Conservation (phyloP, 805 yeast genomes). For the Wickerhamiella vanderwaltii region DNA sequence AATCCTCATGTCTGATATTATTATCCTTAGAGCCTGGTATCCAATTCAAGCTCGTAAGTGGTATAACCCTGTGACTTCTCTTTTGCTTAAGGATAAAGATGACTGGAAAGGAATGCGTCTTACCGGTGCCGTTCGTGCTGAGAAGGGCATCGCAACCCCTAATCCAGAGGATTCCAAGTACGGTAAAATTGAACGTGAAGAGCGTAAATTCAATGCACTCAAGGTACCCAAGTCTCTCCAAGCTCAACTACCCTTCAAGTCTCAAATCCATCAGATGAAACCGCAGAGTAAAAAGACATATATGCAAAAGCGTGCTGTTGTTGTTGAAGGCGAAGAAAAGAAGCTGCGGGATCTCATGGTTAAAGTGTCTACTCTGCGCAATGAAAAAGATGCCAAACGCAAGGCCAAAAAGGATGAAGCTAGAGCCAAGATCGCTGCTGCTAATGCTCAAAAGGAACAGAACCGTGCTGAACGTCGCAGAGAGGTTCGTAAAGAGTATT, state of each 20-base stretch:
- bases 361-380: constrained; percentile 72
- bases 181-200: constrained; percentile 67
- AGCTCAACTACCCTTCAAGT: constrained; percentile 74
- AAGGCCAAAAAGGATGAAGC: constrained; percentile 60
- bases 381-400: constrained; percentile 72
- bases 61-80: constrained; percentile 92
- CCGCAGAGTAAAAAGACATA: constrained; percentile 72
- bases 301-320: constrained; percentile 84
- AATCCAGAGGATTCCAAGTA: constrained; percentile 40
- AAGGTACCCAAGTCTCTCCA: constrained; percentile 73
- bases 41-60: constrained; percentile 83
- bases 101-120: constrained; percentile 96
- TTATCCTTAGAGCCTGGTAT: constrained; percentile 90
- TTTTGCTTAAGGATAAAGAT: constrained; percentile 59
- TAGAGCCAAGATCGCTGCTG: constrained; percentile 63
- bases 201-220: constrained; percentile 76
- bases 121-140: constrained; percentile 88
- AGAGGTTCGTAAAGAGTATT: constrained; percentile 79
- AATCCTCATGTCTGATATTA: constrained; percentile 67
- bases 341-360: constrained; percentile 81
- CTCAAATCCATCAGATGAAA: constrained; percentile 80
- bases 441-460: constrained; percentile 62
- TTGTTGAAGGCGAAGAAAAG: constrained; percentile 84
- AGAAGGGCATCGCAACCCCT: constrained; percentile 51
- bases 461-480: constrained; percentile 59